Evolutionary conservation across 768 basidiomycete species (phyloP), one percentile per base, ranked within the genome.

Genomic region (Amylocystis lapponica): DNA sequence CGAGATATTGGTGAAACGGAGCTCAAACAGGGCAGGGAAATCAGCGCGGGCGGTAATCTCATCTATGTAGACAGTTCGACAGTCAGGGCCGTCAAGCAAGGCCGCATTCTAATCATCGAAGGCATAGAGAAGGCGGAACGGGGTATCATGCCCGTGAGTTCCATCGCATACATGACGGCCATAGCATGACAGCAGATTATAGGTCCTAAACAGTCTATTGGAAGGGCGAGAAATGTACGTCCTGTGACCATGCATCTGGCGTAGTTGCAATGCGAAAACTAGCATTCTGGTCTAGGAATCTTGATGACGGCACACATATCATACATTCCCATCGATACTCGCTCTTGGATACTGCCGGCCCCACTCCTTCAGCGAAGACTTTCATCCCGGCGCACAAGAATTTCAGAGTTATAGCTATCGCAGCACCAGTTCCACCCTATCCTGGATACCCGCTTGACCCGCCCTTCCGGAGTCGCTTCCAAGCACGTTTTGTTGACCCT

Each of bases 111-210:
- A 20, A 81, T 84, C 37, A 59, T 83, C 36, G 81, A 84, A 54
- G 81, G 81, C 16, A 77, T 83, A 55, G 81, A 84, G 57, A 83
- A 82, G 59, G 81, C 81, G 5, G 81, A 83, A 51, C 71, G 81
- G 19, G 81, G 81, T 22, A 84, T 83, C 21, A 82, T 82, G 80
- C 81, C 81, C 13, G 78, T 79, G 55, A 23, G 74, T 62, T 2
- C 11, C 20, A n/a, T n/a, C n/a, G n/a, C n/a, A n/a, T n/a, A n/a
- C n/a, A n/a, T 11, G 19, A n/a, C 46, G 43, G 21, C 5, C 26
- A 12, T 7, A n/a, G 27, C 19, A 34, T 12, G 22, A 20, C 10
- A 5, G 12, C 2, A 22, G 4, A 1, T 17, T 14, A 8, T 31
- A 60, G 62, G 46, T 83, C 13, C 65, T 84, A 5, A 83, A 83